phyloP scores from a whole-genome alignment of 441 rosid genomes.

The Erysimum pusillum region DNA sequence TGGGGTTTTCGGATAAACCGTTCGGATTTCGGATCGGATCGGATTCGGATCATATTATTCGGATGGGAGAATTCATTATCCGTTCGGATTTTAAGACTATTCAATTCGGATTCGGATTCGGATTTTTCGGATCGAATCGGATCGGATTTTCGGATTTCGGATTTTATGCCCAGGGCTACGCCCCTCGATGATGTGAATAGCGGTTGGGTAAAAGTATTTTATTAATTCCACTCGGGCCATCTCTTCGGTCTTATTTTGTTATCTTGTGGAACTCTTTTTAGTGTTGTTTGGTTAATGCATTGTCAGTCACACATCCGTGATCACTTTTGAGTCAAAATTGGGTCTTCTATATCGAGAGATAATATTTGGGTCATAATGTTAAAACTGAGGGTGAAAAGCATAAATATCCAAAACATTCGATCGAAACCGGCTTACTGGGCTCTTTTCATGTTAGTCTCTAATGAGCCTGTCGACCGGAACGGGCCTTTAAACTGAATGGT shows the following conservation, averaged over 20 bases:
- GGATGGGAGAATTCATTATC: too few species aligned
- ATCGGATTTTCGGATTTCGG: too few species aligned
- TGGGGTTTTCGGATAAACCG: too few species aligned
- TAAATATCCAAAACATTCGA: slow-evolving; percentile 2
- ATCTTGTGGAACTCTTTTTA: neutral
- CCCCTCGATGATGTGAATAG: slow-evolving; percentile 20
- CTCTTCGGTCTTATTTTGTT: neutral
- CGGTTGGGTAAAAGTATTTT: neutral
- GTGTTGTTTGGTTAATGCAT: neutral
- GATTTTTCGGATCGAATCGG: too few species aligned
- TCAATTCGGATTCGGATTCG: too few species aligned
- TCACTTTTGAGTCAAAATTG: slow-evolving; percentile 7
- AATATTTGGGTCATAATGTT: neutral
- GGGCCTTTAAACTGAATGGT: slow-evolving; percentile 1
- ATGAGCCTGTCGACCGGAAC: neutral
- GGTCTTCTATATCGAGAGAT: neutral
- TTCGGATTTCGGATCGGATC: too few species aligned
- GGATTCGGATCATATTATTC: too few species aligned
- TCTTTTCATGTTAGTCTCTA: neutral
- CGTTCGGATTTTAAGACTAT: too few species aligned
- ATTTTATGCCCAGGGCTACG: too few species aligned
- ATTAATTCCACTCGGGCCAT: neutral
- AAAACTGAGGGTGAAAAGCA: neutral
- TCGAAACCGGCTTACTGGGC: slow-evolving; percentile 15
- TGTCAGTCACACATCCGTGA: slow-evolving; percentile 15